Base-by-base conservation (phyloP, 2,329 filamentous ascomycete species). In the Arthrobotrys musiformis region DNA sequence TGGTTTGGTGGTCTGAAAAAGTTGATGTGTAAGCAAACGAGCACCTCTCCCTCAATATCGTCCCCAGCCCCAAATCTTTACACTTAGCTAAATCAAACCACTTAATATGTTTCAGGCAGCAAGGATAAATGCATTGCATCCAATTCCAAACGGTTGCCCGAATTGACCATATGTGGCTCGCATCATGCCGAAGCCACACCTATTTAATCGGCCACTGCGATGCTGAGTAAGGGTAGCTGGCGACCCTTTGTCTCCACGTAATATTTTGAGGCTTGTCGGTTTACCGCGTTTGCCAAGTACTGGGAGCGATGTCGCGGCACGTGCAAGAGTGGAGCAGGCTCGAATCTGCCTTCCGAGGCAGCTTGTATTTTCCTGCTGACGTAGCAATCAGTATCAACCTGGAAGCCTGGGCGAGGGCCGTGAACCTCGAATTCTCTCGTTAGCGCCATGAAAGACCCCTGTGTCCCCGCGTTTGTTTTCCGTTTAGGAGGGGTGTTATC, bases 401-500 rank as follows among this genome's bases (percentile, higher is more conserved):
- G 48, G 46, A 48, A 37, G 46, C 46, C 37, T 58, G 54, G 44
- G 44, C 44, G 33, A 40, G 44, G 46, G 28, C 62, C 46, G 33
- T 64, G 61, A 26, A 35, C 62, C 37, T 50, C 30, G 40, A 54
- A 24, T 70, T 42, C 24, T 26, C 13, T 58, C 52, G 28, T 60
- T 46, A 28, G 52, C 40, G 52, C 35, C 35, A 61, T 42, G 40
- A 33, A 17, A 35, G 19, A 70, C 40, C 40, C 52, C 22, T 62
- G 48, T 44, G n/a, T 40, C 56, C 19, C 58, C 72, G 72, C 72
- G 58, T 76, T 70, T 76, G 58, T 76, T 76, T 76, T 69, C 72
- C 72, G 40, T 69, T 76, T 76, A 28, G 46, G 70, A 76, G 56
- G 56, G 48, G 64, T 54, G 54, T 50, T 50, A 54, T 64, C 56